Conservation (phyloP, 192 early-diverging fungal species). For the Spinellus fusiger region DNA sequence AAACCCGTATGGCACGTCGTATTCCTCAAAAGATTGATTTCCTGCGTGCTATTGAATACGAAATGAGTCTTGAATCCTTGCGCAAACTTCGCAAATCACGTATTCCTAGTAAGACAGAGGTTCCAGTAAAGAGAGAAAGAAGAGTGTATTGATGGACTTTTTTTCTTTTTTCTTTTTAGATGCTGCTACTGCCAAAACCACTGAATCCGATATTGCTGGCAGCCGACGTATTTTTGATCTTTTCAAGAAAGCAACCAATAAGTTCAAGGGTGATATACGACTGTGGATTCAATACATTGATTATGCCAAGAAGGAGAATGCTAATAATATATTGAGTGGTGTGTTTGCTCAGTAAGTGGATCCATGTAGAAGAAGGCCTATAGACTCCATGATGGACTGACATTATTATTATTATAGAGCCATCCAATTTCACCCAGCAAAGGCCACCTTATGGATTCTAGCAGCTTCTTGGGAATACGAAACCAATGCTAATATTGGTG, state of each 20-base stretch:
- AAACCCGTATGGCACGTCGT: constrained; percentile 80
- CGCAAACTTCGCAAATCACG: constrained; percentile 73
- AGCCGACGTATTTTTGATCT: constrained; percentile 69
- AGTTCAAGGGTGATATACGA: constrained; percentile 70
- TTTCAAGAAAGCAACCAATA: constrained; percentile 70
- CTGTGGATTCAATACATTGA: constrained; percentile 94
- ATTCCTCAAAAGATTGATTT: constrained; percentile 70
- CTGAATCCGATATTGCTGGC: constrained; percentile 35
- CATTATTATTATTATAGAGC: constrained; percentile 44
- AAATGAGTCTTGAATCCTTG: constrained; percentile 84
- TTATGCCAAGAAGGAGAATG: constrained; percentile 55
- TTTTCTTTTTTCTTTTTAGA: not conserved
- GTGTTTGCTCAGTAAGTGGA: constrained; percentile 62
- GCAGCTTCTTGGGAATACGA: constrained; percentile 89
- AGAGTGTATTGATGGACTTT: not conserved
- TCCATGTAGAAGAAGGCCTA: too few species aligned
- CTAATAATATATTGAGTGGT: constrained; percentile 56
- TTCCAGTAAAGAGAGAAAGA: not conserved
- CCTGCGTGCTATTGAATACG: constrained; percentile 92
- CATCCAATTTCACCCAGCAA: constrained; percentile 80
- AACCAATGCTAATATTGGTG: constrained; percentile 70
- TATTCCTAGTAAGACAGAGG: constrained; percentile 18
- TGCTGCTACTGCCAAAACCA: not conserved
- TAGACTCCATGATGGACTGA: too few species aligned
- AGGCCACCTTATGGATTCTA: constrained; percentile 83